Percentiles rank a stretch among this genome's conserved stretches.
phyloP scores from a whole-genome alignment of 2,329 filamentous ascomycete genomes.

The Fusarium sp. region DNA sequence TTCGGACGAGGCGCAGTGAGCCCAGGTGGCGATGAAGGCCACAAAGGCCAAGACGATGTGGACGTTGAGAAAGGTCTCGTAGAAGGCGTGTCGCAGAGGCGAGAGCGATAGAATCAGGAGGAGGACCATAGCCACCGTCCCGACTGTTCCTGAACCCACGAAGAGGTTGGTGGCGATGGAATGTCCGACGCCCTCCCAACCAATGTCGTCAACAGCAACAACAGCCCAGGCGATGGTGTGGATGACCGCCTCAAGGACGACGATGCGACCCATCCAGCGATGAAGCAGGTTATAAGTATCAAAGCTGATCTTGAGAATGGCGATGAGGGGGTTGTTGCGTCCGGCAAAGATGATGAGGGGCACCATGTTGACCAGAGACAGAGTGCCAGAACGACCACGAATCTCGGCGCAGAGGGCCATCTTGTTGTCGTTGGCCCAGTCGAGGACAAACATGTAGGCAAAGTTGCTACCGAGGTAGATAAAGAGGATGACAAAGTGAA shows the following conservation, averaged over 20 bases:
- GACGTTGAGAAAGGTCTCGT: conserved; percentile 92
- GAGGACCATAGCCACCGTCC: conserved; percentile 68
- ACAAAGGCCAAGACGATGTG: conserved; percentile 82
- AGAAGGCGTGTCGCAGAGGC: conserved; percentile 90
- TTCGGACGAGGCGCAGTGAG: conserved; percentile 77
- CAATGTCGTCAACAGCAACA: conserved; percentile 74
- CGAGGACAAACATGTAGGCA: conserved; percentile 69
- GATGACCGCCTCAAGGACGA: conserved; percentile 73
- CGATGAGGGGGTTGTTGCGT: conserved; percentile 92
- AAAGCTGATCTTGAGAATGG: conserved; percentile 85
- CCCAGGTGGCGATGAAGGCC: conserved; percentile 76
- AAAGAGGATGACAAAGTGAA: conserved; percentile 68
- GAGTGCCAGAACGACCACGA: conserved; percentile 84
- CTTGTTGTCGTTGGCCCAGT: conserved; percentile 67
- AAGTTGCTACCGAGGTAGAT: conserved; percentile 70
- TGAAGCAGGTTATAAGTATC: conserved; percentile 88
- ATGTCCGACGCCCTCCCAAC: conserved; percentile 66
- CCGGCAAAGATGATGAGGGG: conserved; percentile 89
- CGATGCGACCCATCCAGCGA: conserved; percentile 81
- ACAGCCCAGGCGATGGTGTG: conserved; percentile 81
- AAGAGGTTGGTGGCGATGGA: conserved; percentile 70
- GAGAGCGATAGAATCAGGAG: conserved; percentile 79
- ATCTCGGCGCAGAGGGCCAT: conserved; percentile 81
- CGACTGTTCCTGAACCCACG: conserved; percentile 72
- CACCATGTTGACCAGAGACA: conserved; percentile 91